phyloP scores from a whole-genome alignment of 257 asterid genomes.

The Rhazya stricta region DNA sequence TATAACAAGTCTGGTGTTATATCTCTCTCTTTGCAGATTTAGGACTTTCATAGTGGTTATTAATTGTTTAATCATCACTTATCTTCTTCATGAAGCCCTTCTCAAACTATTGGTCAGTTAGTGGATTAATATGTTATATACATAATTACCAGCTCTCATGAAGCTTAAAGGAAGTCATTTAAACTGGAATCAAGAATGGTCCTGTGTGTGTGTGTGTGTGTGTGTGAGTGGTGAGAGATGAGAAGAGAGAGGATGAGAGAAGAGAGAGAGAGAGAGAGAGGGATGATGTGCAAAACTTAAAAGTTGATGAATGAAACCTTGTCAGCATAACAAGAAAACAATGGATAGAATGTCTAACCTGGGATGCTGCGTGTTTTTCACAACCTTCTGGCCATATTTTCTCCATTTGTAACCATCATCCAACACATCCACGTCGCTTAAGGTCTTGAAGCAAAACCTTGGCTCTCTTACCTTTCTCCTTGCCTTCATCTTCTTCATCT shows the following conservation, averaged over 20 bases:
- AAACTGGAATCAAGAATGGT: not conserved
- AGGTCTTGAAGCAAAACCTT: slow-evolving; percentile 89
- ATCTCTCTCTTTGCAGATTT: not conserved
- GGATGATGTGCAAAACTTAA: too few relatives aligned
- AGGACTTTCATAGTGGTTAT: not conserved
- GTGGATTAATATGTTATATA: not conserved
- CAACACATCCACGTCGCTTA: slow-evolving; percentile 86
- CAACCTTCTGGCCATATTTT: slow-evolving; percentile 95
- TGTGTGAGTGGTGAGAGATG: too few relatives aligned
- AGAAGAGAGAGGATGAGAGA: not conserved
- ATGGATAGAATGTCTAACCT: slow-evolving; percentile 36
- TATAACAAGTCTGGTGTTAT: not conserved
- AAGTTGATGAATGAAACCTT: not conserved
- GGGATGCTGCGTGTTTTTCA: slow-evolving; percentile 93
- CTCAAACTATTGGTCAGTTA: not conserved
- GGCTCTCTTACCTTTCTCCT: slow-evolving; percentile 94
- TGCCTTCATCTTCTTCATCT: slow-evolving; percentile 67
- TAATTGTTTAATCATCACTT: not conserved
- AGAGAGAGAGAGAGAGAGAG: not conserved
- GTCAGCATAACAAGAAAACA: not conserved
- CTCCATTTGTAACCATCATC: slow-evolving; percentile 99
- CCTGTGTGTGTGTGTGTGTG: too few relatives aligned
- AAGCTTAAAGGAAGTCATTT: slow-evolving; percentile 9
- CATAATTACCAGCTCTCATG: not conserved
- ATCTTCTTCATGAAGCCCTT: not conserved